These are phyloP conservation scores for Vitis rupestris DNA, from an alignment of 164 flowering plant species.

Conservation along the genomic window DNA sequence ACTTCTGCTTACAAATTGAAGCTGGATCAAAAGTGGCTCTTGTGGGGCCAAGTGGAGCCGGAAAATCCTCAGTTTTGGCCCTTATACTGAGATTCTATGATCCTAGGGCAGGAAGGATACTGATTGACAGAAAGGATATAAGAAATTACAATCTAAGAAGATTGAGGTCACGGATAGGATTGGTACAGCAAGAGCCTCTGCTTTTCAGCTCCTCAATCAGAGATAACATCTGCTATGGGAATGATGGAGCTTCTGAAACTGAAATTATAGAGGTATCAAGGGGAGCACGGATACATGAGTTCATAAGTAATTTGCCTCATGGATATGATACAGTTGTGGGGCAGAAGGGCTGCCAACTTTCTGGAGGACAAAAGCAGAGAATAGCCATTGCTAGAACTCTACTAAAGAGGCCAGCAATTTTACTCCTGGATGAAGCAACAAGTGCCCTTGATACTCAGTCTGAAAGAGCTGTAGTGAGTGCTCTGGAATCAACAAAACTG, in stretches of 20 bases:
- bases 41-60: slow-evolving; percentile 82
- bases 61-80: slow-evolving; percentile 67
- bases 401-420: slow-evolving; percentile 56
- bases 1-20: slow-evolving; percentile 50
- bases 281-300: slow-evolving; percentile 58
- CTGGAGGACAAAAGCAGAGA: slow-evolving; percentile 79
- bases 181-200: slow-evolving; percentile 81
- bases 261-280: slow-evolving; percentile 52
- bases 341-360: slow-evolving; percentile 72
- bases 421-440: slow-evolving; percentile 77
- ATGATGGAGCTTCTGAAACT: slow-evolving; percentile 47
- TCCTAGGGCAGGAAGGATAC: slow-evolving; percentile 44
- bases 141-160: slow-evolving; percentile 48
- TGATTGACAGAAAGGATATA: slow-evolving; percentile 54
- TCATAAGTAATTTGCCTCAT: slow-evolving; percentile 54
- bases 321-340: slow-evolving; percentile 70
- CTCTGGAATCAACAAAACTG: slow-evolving; percentile 35
- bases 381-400: slow-evolving; percentile 72
- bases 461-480: slow-evolving; percentile 47
- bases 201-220: slow-evolving; percentile 69
- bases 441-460: slow-evolving; percentile 77
- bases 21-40: slow-evolving; percentile 58
- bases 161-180: slow-evolving; percentile 60
- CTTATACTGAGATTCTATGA: slow-evolving; percentile 66
- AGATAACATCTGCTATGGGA: slow-evolving; percentile 66